These are phyloP conservation scores for Symbiotaphrina buchneri DNA, from an alignment of 495 filamentous ascomycete genomes.

Conservation along the genomic window DNA sequence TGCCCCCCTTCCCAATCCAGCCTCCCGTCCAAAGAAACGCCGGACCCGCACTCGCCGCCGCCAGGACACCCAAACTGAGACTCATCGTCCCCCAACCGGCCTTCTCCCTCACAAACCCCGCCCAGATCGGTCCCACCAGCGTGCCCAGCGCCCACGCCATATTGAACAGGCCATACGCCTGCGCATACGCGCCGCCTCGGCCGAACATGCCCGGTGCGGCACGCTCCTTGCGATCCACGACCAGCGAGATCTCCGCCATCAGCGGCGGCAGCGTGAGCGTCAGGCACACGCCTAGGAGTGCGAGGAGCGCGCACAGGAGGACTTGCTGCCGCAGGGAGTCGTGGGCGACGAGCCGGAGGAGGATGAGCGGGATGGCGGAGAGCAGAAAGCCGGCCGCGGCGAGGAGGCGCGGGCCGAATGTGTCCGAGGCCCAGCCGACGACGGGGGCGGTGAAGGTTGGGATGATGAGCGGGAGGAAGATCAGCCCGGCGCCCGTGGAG, in stretches of 20 bases:
- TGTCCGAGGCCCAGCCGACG: constrained; percentile 8
- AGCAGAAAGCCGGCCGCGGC: constrained; percentile 4
- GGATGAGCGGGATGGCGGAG: constrained; percentile 2
- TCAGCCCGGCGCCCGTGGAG: constrained; percentile 3
- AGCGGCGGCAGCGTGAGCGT: constrained; percentile 35
- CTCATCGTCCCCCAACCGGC: constrained; percentile 16
- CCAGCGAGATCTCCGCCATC: constrained; percentile 43
- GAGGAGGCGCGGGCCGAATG: constrained; percentile 4
- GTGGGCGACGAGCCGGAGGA: constrained; percentile 9
- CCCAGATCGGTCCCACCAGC: constrained; percentile 16
- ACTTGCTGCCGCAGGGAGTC: constrained; percentile 13
- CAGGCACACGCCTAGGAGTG: constrained; percentile 28
- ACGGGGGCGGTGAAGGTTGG: constrained; percentile 11
- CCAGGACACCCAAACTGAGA: constrained; percentile 15
- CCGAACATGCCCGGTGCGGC: constrained; percentile 25
- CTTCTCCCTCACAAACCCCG: constrained; percentile 12
- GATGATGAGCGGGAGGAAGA: constrained; percentile 4
- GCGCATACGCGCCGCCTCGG: constrained; percentile 28
- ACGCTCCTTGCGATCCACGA: constrained; percentile 32
- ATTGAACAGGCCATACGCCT: constrained; percentile 14
- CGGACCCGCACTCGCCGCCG: too few relatives aligned
- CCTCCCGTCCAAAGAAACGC: too few relatives aligned
- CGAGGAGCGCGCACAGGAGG: constrained; percentile 14
- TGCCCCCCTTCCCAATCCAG: too few relatives aligned
- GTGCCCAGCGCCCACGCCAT: constrained; percentile 16